These are phyloP conservation scores for Fonsecaea pugnacius DNA, from an alignment of 2,329 filamentous ascomycete genomes.

Conservation along the genomic window DNA sequence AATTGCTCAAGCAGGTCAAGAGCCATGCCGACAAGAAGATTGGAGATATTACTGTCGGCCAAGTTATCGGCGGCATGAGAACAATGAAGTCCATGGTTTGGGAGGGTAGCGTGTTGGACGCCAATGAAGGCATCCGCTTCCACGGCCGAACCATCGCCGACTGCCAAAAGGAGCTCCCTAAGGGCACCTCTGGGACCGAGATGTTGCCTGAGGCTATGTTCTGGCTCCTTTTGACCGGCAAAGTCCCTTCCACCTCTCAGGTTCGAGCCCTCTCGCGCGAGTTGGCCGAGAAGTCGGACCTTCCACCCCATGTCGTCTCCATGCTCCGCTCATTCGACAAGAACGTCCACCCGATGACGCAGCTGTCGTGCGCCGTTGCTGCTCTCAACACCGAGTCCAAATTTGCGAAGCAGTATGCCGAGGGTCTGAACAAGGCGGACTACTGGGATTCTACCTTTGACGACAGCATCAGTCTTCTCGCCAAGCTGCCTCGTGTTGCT, in stretches of 20 bases:
- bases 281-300: constrained; percentile 79
- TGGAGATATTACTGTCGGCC: constrained; percentile 91
- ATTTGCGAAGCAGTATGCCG: constrained; percentile 91
- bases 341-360: constrained; percentile 96
- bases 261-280: constrained; percentile 81
- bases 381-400: constrained; percentile 93
- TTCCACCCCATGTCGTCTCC: constrained; percentile 81
- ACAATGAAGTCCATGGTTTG: constrained; percentile 98
- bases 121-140: constrained; percentile 97
- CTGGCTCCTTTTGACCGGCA: constrained; percentile 93
- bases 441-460: constrained; percentile 99
- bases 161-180: constrained; percentile 90
- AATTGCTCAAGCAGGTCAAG: constrained; percentile 93
- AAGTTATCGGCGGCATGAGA: constrained; percentile 94
- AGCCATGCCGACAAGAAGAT: constrained; percentile 78
- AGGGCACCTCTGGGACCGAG: constrained; percentile 87
- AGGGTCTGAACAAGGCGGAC: constrained; percentile 89
- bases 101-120: constrained; percentile 96
- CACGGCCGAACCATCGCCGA: constrained; percentile 98
- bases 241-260: constrained; percentile 82
- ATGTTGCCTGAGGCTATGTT: constrained; percentile 99
- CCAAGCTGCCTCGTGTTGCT: constrained; percentile 94
- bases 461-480: constrained; percentile 88
- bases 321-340: constrained; percentile 88
- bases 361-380: constrained; percentile 92